Evolutionary conservation across 31 red algal genomes (phyloP).

Genomic region (Endocladia muricata): DNA sequence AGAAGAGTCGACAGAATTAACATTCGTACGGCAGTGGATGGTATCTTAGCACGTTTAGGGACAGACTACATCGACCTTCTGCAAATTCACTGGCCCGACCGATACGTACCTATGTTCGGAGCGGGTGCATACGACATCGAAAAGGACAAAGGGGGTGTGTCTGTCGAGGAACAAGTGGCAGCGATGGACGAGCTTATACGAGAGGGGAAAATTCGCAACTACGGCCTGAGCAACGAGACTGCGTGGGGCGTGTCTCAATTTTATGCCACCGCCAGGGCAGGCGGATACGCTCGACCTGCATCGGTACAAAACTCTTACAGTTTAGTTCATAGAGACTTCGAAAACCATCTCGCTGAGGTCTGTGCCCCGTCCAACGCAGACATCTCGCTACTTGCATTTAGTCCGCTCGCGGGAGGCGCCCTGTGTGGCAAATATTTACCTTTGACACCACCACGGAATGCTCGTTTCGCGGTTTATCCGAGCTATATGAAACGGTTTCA

Average conservation of each 20-base stretch:
- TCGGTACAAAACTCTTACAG: conserved; percentile 87
- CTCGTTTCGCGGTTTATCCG: conserved; percentile 64
- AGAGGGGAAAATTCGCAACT: conserved; percentile 67
- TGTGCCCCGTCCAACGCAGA: conserved; percentile 49
- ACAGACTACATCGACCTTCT: conserved; percentile 89
- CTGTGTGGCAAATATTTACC: conserved; percentile 60
- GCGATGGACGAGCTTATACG: conserved; percentile 62
- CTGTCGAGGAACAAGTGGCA: conserved; percentile 46
- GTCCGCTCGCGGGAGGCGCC: conserved; percentile 81
- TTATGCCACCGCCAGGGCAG: conserved; percentile 4
- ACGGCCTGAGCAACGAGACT: conserved; percentile 91
- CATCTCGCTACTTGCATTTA: conserved; percentile 72
- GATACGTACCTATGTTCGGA: conserved; percentile 81
- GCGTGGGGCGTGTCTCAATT: conserved; percentile 62
- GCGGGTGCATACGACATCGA: conserved; percentile 62
- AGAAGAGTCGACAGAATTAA: conserved; percentile 48
- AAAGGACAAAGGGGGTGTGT: conserved; percentile 21
- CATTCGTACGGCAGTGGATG: conserved; percentile 59
- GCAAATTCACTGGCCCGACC: conserved; percentile 94
- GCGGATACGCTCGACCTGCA: conserved; percentile 51
- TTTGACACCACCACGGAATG: background rate
- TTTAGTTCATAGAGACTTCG: conserved; percentile 75
- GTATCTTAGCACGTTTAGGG: conserved; percentile 55
- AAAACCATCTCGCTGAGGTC: conserved; percentile 61
- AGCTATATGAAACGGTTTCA: conserved; percentile 79